Conservation (phyloP, 1,284 basidiomycete genomes). For the Cryptococcus sp. region DNA sequence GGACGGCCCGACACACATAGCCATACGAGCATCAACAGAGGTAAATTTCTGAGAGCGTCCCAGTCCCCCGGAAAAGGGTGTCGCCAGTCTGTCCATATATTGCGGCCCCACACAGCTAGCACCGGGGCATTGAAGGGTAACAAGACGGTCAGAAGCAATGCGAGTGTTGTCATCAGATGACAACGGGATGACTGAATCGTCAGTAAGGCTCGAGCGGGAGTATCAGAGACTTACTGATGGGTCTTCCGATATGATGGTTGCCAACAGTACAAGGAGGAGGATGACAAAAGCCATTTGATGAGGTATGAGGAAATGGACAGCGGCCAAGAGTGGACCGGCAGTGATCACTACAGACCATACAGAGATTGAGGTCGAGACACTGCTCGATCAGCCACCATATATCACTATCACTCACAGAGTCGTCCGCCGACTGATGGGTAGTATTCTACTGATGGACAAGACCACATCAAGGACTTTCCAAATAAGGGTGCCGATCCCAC, state of each 20-base stretch:
- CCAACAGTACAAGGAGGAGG: constrained; percentile 70
- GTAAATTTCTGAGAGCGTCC: constrained; percentile 18
- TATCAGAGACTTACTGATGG: not conserved
- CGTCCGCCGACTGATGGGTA: not conserved
- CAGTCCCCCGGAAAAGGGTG: constrained; percentile 22
- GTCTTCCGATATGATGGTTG: constrained; percentile 52
- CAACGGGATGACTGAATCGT: constrained; percentile 6
- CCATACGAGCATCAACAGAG: constrained; percentile 29
- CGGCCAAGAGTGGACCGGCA: constrained; percentile 54
- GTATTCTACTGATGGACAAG: not conserved
- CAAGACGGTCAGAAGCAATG: constrained; percentile 76
- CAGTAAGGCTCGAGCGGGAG: constrained; percentile 10
- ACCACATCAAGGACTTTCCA: not conserved
- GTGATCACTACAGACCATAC: not conserved
- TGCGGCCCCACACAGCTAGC: constrained; percentile 85
- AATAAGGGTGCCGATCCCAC: not conserved
- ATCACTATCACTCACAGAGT: not conserved
- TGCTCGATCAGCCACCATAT: not conserved
- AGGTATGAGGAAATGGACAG: constrained; percentile 71
- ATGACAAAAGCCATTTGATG: constrained; percentile 87
- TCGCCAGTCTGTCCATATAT: constrained; percentile 44
- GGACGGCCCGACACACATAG: constrained; percentile 52
- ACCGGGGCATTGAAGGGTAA: constrained; percentile 75
- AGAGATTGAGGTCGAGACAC: not conserved
- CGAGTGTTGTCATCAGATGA: constrained; percentile 50